A percentile compares a stretch with the other conserved stretches of the same genome.
Conservation (phyloP, 306 rosid genomes). For the Glycine soja region DNA sequence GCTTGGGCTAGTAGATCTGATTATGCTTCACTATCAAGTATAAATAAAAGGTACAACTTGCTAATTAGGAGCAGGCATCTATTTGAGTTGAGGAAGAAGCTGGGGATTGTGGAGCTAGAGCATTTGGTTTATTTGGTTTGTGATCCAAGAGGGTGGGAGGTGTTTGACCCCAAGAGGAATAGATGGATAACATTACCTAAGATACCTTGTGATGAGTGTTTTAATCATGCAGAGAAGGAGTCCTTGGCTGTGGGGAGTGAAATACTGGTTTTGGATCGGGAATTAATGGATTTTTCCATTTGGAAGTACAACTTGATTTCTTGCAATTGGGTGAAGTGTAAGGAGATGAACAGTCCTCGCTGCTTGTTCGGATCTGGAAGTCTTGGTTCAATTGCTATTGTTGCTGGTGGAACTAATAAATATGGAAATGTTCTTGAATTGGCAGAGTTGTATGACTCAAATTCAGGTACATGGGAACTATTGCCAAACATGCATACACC, state of each 20-base stretch:
- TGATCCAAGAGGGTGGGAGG: too few species aligned
- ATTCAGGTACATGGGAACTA: conserved; percentile 71
- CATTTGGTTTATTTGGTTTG: too few species aligned
- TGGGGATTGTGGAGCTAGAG: too few species aligned
- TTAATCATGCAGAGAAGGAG: too few species aligned
- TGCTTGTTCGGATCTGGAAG: conserved; percentile 91
- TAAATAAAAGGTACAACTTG: conserved; percentile 60
- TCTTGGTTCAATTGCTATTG: conserved; percentile 81
- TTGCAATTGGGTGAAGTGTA: conserved; percentile 79
- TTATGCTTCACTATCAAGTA: conserved; percentile 64
- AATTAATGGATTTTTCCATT: conserved; percentile 73
- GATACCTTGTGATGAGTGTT: too few species aligned
- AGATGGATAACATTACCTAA: too few species aligned
- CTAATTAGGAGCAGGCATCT: conserved; percentile 65
- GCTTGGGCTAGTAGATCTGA: conserved; percentile 70
- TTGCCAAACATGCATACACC: conserved; percentile 81
- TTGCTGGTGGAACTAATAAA: conserved; percentile 89
- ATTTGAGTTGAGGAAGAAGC: too few species aligned
- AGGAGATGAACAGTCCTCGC: conserved; percentile 83
- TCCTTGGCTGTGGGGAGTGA: too few species aligned
- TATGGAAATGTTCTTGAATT: conserved; percentile 75
- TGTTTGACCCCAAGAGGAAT: too few species aligned
- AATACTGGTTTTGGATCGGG: conserved; percentile 75
- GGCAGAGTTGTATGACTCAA: conserved; percentile 84
- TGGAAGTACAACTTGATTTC: conserved; percentile 76